Percentiles rank a stretch among this genome's conserved stretches.
These are phyloP conservation scores for Pelargonium fulgidum DNA, from an alignment of 441 rosid genomes.

Conservation along the genomic window DNA sequence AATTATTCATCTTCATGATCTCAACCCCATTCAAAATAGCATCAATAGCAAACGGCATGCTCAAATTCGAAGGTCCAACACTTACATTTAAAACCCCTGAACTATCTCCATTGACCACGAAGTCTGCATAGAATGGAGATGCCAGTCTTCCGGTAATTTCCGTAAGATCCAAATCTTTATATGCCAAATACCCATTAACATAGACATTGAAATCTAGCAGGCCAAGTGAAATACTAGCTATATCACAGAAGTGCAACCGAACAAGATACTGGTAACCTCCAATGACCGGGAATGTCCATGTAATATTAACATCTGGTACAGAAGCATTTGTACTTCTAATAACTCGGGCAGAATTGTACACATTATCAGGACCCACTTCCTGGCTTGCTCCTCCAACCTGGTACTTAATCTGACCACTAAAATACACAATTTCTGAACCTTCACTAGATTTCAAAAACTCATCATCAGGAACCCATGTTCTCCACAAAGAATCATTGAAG, in stretches of 20 bases:
- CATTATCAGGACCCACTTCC: slow-evolving; percentile 70
- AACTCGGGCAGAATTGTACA: slow-evolving; percentile 60
- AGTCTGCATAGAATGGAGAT: slow-evolving; percentile 60
- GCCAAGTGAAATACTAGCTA: slow-evolving; percentile 56
- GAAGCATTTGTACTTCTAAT: slow-evolving; percentile 40
- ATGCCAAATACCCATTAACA: slow-evolving; percentile 29
- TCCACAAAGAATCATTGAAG: slow-evolving; percentile 70
- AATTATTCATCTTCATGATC: slow-evolving; percentile 78
- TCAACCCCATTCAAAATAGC: slow-evolving; percentile 70
- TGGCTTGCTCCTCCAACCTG: slow-evolving; percentile 61
- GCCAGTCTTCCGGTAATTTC: slow-evolving; percentile 36
- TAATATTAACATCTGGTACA: slow-evolving; percentile 43
- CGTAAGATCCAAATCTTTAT: slow-evolving; percentile 48
- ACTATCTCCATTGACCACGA: slow-evolving; percentile 37
- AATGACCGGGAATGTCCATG: slow-evolving; percentile 57
- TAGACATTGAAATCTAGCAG: slow-evolving; percentile 29
- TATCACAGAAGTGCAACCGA: slow-evolving; percentile 75
- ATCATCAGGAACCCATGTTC: slow-evolving; percentile 76
- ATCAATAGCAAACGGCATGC: slow-evolving; percentile 42
- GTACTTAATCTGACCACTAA: slow-evolving; percentile 54
- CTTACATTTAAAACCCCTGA: slow-evolving; percentile 41
- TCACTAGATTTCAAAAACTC: slow-evolving; percentile 38
- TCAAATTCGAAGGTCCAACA: slow-evolving; percentile 57
- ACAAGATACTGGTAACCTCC: slow-evolving; percentile 49
- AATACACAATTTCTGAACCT: slow-evolving; percentile 32